Conservation (phyloP, 768 basidiomycete species). For the Boletus patriciae region DNA sequence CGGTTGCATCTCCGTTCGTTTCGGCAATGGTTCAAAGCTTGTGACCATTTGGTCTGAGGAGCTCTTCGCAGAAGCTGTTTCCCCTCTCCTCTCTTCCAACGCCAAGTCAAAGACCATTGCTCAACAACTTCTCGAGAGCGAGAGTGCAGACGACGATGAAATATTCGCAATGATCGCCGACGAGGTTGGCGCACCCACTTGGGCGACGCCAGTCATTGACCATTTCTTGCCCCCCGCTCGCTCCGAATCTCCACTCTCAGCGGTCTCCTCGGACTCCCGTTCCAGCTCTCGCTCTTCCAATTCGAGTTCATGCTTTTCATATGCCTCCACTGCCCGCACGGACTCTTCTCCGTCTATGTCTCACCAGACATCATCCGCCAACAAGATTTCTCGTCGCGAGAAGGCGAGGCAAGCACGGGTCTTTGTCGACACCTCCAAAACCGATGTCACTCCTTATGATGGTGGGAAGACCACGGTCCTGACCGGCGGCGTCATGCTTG, state of each 20-base stretch:
- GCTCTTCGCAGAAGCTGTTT: slow-evolving; percentile 30
- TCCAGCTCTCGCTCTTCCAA: slow-evolving; percentile 65
- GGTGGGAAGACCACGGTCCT: slow-evolving; percentile 87
- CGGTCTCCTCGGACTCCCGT: slow-evolving; percentile 51
- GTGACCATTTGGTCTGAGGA: slow-evolving; percentile 71
- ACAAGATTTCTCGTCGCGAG: slow-evolving; percentile 66
- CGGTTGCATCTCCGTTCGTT: slow-evolving; percentile 70
- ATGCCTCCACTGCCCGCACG: slow-evolving; percentile 56
- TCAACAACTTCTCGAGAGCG: slow-evolving; percentile 71
- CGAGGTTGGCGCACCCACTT: slow-evolving; percentile 65
- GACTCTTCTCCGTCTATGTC: slow-evolving; percentile 46
- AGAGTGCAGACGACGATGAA: slow-evolving; percentile 68
- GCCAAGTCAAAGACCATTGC: slow-evolving; percentile 59
- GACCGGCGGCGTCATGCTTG: slow-evolving; percentile 87
- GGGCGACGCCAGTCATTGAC: slow-evolving; percentile 63
- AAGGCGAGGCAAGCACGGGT: slow-evolving; percentile 67
- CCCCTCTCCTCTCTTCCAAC: slow-evolving; percentile 19
- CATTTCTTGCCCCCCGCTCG: slow-evolving; percentile 55
- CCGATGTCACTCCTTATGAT: slow-evolving; percentile 80
- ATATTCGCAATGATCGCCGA: slow-evolving; percentile 74
- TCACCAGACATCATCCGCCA: slow-evolving; percentile 43
- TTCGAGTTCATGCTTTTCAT: slow-evolving; percentile 73
- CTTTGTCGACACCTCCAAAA: slow-evolving; percentile 73
- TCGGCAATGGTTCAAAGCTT: slow-evolving; percentile 46
- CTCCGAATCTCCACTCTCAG: slow-evolving; percentile 59